phyloP scores from a whole-genome alignment of 192 early-diverging fungal species.

The Backusella westeae region DNA sequence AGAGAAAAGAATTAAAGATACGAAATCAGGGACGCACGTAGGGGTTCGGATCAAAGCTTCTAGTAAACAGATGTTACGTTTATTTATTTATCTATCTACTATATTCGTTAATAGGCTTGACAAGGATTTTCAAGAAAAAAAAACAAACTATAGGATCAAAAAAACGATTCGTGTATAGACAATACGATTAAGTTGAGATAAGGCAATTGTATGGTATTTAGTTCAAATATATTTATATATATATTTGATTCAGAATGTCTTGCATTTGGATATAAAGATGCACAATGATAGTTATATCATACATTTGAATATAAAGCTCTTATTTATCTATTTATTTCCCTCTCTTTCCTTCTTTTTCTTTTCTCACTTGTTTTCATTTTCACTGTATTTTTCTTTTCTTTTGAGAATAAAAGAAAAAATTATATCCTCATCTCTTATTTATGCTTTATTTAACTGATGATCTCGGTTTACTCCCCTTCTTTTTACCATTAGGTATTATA shows the following conservation, averaged over 20 bases:
- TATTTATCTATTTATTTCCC: not conserved
- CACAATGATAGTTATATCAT: not conserved
- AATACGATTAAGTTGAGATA: not conserved
- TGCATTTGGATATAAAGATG: slow-evolving; percentile 2
- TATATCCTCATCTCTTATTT: not conserved
- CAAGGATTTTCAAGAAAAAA: not conserved
- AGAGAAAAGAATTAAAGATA: not conserved
- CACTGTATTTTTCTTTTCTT: not conserved
- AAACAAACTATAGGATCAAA: not conserved
- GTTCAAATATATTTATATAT: not conserved
- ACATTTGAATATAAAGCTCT: not conserved
- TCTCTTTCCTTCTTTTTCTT: not conserved
- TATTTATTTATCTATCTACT: not conserved
- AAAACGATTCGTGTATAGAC: not conserved
- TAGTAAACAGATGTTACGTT: not conserved
- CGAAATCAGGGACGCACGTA: not conserved
- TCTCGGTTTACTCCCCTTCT: slow-evolving; percentile 46
- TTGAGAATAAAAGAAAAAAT: not conserved
- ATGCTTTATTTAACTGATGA: slow-evolving; percentile 63
- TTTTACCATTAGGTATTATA: slow-evolving; percentile 57
- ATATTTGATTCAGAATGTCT: not conserved
- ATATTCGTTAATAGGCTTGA: not conserved
- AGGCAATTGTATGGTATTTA: not conserved
- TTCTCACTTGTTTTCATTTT: slow-evolving; percentile 6
- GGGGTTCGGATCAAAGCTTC: not conserved